Base-by-base conservation (phyloP, 192 early-diverging fungal species). In the Backusella sp. region DNA sequence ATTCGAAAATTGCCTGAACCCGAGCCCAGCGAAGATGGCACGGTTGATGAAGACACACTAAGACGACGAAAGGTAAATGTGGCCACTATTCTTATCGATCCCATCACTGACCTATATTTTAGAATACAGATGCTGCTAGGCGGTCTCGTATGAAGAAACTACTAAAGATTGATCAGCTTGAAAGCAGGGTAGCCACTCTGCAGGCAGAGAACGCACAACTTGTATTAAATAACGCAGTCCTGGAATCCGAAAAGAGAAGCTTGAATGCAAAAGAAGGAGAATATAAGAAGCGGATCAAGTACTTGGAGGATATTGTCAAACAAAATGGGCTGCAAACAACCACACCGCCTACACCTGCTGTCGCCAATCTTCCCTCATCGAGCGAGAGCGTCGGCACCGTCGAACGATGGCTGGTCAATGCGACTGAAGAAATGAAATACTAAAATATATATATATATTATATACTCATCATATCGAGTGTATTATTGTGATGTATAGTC, bases 61-160 rank as follows among this genome's bases (percentile, higher is more conserved):
- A 77, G 72, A 46, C 66, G 80, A 37, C 42, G 76, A 62, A 81
- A 77, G 71, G 79, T 80, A n/a, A 52, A 19, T 76, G 17, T 35
- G 35, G 0, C 3, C 32, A 32, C 0, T 3, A 3, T 32, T 32
- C 32, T 32, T 32, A 32, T 32, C 32, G 32, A 32, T 3, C 0
- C 37, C 37, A 39, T 39, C 2, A 32, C 37, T 39, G 9, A 39
- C 37, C 7, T n/a, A n/a, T n/a, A 39, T 39, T 2, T 1, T 73
- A 89, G 89, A 95, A 98, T 85, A 97, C 97, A 2, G 92, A 96
- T 76, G 95, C 96, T 5, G 97, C 97, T 0, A 93, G 97, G 39
- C 88, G 95, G 73, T 96, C 94, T 36, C 90, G 97, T 34, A 86
- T 92, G 80, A 91, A 93, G 81, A 97, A 97, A 82, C 80, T 93